Percentiles rank a stretch among this genome's conserved stretches.
Evolutionary conservation across 2,329 filamentous ascomycete species (phyloP).

Genomic region (Pseudogymnoascus sp.): DNA sequence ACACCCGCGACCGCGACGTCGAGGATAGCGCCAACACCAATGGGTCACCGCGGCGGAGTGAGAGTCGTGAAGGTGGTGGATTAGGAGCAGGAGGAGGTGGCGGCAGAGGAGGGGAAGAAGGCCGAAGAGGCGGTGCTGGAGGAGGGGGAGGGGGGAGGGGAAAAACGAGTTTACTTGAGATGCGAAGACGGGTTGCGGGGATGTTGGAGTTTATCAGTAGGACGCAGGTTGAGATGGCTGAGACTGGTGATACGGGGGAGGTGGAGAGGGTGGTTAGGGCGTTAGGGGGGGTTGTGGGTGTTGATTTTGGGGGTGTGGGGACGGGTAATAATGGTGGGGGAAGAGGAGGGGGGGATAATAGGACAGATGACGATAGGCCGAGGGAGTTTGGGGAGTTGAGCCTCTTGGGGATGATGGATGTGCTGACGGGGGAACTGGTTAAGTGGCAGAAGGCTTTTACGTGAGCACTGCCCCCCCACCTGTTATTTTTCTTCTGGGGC

Average conservation of each 20-base stretch:
- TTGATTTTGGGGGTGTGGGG: constrained; percentile 10
- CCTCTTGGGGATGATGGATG: constrained; percentile 32
- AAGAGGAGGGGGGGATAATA: constrained; percentile 23
- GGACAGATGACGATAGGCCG: constrained; percentile 19
- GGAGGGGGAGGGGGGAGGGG: constrained; percentile 29
- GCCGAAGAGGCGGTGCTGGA: constrained; percentile 17
- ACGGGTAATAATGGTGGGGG: constrained; percentile 31
- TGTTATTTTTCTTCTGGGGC: too few species aligned
- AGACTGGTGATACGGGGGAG: constrained; percentile 33
- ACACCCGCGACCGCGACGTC: constrained; percentile 64
- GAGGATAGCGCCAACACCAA: constrained; percentile 29
- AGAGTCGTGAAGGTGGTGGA: constrained; percentile 33
- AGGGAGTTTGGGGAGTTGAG: constrained; percentile 62
- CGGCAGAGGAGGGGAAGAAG: constrained; percentile 25
- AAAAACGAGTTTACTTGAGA: constrained; percentile 77
- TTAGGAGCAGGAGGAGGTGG: constrained; percentile 9
- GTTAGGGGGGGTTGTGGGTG: not conserved
- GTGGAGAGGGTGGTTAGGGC: constrained; percentile 25
- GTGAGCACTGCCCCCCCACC: constrained; percentile 1
- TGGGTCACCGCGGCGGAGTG: constrained; percentile 46
- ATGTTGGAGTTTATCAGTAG: constrained; percentile 87
- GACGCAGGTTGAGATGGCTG: constrained; percentile 79
- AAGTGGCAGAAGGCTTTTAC: constrained; percentile 30
- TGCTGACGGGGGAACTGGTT: constrained; percentile 31
- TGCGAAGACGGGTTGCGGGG: constrained; percentile 72